These are phyloP conservation scores for Carnegiea gigantea DNA, from an alignment of 179 eudicot genomes.

Conservation along the genomic window DNA sequence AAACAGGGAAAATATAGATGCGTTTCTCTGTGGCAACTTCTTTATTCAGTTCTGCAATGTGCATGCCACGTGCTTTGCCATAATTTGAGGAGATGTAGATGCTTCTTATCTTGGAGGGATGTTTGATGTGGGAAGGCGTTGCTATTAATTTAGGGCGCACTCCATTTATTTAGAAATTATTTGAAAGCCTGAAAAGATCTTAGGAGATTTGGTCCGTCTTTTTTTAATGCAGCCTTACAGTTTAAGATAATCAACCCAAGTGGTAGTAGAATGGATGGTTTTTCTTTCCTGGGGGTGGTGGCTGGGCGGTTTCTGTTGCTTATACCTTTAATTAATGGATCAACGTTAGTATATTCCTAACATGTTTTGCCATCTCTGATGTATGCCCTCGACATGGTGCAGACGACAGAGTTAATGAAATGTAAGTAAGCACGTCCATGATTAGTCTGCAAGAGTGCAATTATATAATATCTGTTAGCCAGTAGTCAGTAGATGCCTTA, in stretches of 20 bases:
- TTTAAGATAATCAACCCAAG: slow-evolving; percentile 24
- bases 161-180: slow-evolving; percentile 23
- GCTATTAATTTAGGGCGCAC: slow-evolving; percentile 14
- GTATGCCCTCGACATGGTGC: slow-evolving; percentile 12
- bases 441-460: slow-evolving; percentile 8
- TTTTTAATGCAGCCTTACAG: slow-evolving; percentile 18
- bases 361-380: slow-evolving; percentile 5
- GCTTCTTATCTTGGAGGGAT: slow-evolving; percentile 25
- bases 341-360: slow-evolving; percentile 16
- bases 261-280: slow-evolving; percentile 15
- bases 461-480: slow-evolving; percentile 11
- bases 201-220: slow-evolving; percentile 34
- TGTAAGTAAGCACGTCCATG: slow-evolving; percentile 13
- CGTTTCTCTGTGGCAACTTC: slow-evolving; percentile 11
- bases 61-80: slow-evolving; percentile 31
- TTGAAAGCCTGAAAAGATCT: slow-evolving; percentile 31
- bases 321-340: slow-evolving; percentile 12
- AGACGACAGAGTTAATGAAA: slow-evolving; percentile 2
- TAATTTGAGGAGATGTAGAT: slow-evolving; percentile 22
- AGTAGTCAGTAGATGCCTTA: slow-evolving; percentile 17
- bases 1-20: neutral
- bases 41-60: slow-evolving; percentile 19
- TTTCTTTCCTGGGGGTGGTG: slow-evolving; percentile 15
- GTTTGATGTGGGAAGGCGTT: slow-evolving; percentile 23
- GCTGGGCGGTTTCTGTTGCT: slow-evolving; percentile 25